These are phyloP conservation scores for Neurospora intermedia DNA, from an alignment of 495 filamentous ascomycete species.

Conservation along the genomic window DNA sequence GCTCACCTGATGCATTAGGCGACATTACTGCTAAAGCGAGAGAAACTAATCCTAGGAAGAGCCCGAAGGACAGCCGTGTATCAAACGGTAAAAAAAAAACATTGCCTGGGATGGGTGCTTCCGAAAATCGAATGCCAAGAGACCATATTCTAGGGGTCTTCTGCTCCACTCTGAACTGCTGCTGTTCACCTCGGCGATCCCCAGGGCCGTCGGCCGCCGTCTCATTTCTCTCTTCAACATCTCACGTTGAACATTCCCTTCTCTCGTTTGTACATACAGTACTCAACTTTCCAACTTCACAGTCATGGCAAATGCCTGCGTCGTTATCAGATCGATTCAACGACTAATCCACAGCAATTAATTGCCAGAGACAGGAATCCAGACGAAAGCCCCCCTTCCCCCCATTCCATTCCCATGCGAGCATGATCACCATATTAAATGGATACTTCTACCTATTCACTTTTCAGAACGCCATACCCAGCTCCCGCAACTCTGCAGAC, in stretches of 20 bases:
- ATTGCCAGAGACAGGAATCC: neutral
- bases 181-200: neutral
- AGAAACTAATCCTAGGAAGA: neutral
- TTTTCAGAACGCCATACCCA: neutral
- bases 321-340: neutral
- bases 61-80: neutral
- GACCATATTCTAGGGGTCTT: neutral
- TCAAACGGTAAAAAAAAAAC: neutral
- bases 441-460: neutral
- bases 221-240: too few species aligned
- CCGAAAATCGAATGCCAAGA: neutral
- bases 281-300: neutral
- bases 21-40: neutral
- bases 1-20: neutral
- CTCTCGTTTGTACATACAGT: too few species aligned
- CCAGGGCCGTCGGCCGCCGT: too few species aligned
- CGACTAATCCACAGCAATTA: neutral
- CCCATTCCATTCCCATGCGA: neutral
- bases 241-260: too few species aligned
- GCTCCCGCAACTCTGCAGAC: neutral
- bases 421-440: neutral
- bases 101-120: neutral
- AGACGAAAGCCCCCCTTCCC: neutral
- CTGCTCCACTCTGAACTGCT: neutral
- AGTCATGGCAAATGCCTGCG: neutral